Conservation (phyloP, 108 stramenopile species). For the Nannochloropsis gaditana region DNA sequence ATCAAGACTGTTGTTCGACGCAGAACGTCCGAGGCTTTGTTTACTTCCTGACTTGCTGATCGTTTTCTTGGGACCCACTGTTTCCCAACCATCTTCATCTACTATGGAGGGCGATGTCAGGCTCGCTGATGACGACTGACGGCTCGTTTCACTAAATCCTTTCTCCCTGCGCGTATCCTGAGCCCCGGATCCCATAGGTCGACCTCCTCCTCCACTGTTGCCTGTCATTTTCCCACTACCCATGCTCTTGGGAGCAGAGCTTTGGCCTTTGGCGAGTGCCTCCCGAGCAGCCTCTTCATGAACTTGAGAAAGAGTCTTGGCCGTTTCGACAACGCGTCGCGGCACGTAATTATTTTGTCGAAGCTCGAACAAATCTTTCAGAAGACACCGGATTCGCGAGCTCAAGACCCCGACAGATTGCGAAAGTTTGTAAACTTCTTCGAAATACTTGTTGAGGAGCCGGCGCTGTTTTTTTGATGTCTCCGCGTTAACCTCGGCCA, state of each 20-base stretch:
- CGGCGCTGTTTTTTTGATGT: conserved; percentile 21
- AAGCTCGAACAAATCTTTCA: conserved; percentile 43
- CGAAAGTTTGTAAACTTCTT: not conserved
- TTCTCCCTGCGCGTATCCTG: not conserved
- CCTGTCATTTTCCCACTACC: not conserved
- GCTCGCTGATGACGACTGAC: not conserved
- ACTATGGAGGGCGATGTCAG: not conserved
- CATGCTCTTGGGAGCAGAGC: not conserved
- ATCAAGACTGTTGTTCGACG: not conserved
- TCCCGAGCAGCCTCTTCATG: conserved; percentile 21
- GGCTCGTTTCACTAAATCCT: not conserved
- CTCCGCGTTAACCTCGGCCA: conserved; percentile 22
- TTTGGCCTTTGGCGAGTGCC: not conserved
- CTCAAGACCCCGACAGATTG: not conserved
- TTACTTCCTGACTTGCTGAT: not conserved
- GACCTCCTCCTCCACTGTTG: conserved; percentile 12
- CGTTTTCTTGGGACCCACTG: not conserved
- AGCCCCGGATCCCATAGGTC: not conserved
- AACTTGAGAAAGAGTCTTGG: conserved; percentile 38
- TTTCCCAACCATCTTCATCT: not conserved
- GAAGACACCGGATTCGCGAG: not conserved
- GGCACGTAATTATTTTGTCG: conserved; percentile 43
- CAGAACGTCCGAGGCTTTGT: not conserved
- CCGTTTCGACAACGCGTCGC: conserved; percentile 46
- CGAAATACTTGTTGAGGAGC: not conserved